Evolutionary conservation across 192 early-diverging fungal species (phyloP).

Genomic region (Entomortierella lignicola): DNA sequence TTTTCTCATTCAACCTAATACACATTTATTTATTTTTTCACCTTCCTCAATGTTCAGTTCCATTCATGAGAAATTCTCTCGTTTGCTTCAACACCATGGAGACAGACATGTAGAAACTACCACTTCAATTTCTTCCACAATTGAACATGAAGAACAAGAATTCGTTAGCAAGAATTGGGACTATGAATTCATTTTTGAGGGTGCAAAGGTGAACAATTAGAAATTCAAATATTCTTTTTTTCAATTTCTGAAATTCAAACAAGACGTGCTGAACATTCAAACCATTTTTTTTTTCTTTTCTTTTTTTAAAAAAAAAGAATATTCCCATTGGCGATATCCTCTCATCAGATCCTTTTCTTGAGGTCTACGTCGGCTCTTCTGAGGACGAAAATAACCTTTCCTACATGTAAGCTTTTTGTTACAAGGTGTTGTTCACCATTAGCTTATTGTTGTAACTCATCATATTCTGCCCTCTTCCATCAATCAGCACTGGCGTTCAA

Average conservation of each 20-base stretch:
- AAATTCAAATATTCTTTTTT: not conserved
- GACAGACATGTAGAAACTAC: not conserved
- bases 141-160: not conserved
- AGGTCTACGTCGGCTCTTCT: constrained; percentile 29
- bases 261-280: not conserved
- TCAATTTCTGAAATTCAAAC: no score
- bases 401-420: constrained; percentile 26
- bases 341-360: constrained; percentile 33
- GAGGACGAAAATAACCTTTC: constrained; percentile 15
- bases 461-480: not conserved
- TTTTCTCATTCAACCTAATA: constrained; percentile 4
- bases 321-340: constrained; percentile 40
- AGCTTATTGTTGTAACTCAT: not conserved
- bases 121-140: not conserved
- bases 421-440: not conserved
- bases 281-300: not conserved
- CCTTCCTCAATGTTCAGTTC: constrained; percentile 38
- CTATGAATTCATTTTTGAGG: constrained; percentile 32
- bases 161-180: constrained; percentile 36
- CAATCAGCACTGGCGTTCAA: constrained; percentile 30
- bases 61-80: constrained; percentile 26
- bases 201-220: constrained; percentile 22
- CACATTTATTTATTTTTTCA: not conserved
- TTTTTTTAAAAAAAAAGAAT: constrained; percentile 6
- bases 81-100: constrained; percentile 22